Evolutionary conservation across 805 yeast genomes (phyloP).

Genomic region (Myxozyma mucilagina): DNA sequence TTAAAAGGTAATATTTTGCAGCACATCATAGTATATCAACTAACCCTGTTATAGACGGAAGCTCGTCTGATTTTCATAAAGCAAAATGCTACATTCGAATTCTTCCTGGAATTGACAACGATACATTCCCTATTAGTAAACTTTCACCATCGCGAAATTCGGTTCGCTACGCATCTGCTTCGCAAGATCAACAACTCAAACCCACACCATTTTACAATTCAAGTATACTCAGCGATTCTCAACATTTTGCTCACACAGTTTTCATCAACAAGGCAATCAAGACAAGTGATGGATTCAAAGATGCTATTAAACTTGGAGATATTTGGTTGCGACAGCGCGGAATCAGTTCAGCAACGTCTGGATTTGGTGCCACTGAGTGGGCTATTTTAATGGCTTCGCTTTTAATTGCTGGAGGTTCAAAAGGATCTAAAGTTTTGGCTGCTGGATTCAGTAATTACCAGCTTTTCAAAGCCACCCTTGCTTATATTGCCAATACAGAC

Average conservation of each 20-base stretch:
- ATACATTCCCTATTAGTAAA: slow-evolving; percentile 71
- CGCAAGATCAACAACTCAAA: slow-evolving; percentile 45
- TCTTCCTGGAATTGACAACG: slow-evolving; percentile 70
- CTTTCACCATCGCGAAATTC: slow-evolving; percentile 79
- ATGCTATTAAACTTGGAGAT: slow-evolving; percentile 83
- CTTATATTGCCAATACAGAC: slow-evolving; percentile 79
- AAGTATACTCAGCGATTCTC: slow-evolving; percentile 66
- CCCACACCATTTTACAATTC: slow-evolving; percentile 90
- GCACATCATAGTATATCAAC: no score
- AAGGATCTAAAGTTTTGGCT: slow-evolving; percentile 66
- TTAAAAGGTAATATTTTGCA: slow-evolving; percentile 37
- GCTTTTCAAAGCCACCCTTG: slow-evolving; percentile 83
- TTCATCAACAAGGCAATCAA: slow-evolving; percentile 74
- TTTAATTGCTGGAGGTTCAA: slow-evolving; percentile 69
- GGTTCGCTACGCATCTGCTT: slow-evolving; percentile 53
- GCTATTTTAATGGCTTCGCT: slow-evolving; percentile 77
- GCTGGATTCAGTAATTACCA: slow-evolving; percentile 93
- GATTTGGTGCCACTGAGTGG: slow-evolving; percentile 93
- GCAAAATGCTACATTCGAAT: slow-evolving; percentile 72
- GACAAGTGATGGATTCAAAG: slow-evolving; percentile 75
- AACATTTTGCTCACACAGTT: slow-evolving; percentile 69
- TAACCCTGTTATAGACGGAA: neutral
- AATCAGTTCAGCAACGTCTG: slow-evolving; percentile 67
- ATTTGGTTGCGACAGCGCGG: slow-evolving; percentile 92
- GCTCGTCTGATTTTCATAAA: slow-evolving; percentile 56